phyloP scores from a whole-genome alignment of 1,139 yeast genomes.

The Yamadazyma membranifaciens region DNA sequence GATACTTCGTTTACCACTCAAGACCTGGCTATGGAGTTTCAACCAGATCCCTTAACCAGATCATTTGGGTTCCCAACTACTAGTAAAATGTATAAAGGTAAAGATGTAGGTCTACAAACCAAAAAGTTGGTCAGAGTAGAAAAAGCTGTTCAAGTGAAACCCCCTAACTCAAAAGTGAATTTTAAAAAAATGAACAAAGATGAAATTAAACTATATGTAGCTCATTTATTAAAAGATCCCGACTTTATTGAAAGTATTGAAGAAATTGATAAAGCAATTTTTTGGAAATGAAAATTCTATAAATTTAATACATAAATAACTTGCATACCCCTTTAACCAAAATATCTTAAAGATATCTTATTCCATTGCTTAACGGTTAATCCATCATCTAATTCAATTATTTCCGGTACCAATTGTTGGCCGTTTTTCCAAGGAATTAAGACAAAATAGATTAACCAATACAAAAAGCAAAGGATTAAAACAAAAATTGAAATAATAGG shows the following conservation, averaged over 20 bases:
- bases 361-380: slow-evolving; percentile 53
- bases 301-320: not conserved
- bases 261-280: slow-evolving; percentile 6
- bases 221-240: slow-evolving; percentile 1
- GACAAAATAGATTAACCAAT: slow-evolving; percentile 51
- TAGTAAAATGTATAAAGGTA: too few relatives aligned
- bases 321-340: slow-evolving; percentile 4
- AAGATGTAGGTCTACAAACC: not conserved
- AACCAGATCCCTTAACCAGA: too few relatives aligned
- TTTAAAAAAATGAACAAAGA: not conserved
- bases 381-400: slow-evolving; percentile 50
- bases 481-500: slow-evolving; percentile 41
- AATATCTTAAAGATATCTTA: slow-evolving; percentile 10
- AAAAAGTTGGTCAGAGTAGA: not conserved
- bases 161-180: not conserved
- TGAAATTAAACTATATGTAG: slow-evolving; percentile 2
- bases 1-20: not conserved
- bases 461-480: slow-evolving; percentile 30
- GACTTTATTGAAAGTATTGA: slow-evolving; percentile 7
- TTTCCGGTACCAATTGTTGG: slow-evolving; percentile 42
- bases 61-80: not conserved
- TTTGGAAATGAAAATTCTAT: slow-evolving; percentile 4
- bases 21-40: too few relatives aligned
- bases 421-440: slow-evolving; percentile 42
- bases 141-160: not conserved